Evolutionary conservation across 148 eudicot genomes (phyloP).

Genomic region (Gaultheria prostrata): DNA sequence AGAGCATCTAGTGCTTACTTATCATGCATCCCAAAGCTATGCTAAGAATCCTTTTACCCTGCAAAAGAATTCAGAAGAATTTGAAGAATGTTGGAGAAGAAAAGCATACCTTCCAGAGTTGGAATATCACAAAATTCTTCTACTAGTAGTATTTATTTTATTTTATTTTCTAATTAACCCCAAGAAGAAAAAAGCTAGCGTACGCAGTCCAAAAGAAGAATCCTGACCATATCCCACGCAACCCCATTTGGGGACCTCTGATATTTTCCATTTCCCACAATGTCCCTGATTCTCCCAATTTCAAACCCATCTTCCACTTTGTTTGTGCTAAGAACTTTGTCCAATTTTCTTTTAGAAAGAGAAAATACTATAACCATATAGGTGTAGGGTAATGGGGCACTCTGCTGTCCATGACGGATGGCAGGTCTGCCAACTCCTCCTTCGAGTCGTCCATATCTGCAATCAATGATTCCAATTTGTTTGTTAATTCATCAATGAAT

Average conservation of each 20-base stretch:
- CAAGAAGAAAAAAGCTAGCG: conserved; percentile 32
- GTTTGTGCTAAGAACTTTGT: background rate
- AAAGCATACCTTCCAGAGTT: conserved; percentile 24
- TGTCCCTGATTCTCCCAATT: conserved; percentile 9
- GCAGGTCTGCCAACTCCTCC: no score
- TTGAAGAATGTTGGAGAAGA: conserved; percentile 26
- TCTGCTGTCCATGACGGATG: no score
- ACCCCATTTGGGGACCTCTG: conserved; percentile 16
- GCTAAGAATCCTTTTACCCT: background rate
- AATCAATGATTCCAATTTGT: no score
- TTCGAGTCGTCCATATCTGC: no score
- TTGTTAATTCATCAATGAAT: no score
- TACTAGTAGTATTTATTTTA: background rate
- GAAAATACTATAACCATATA: no score
- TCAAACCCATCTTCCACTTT: background rate
- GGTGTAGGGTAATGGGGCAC: no score
- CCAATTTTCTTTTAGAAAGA: background rate
- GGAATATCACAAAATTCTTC: background rate
- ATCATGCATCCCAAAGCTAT: background rate
- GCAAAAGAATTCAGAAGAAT: background rate
- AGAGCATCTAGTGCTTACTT: conserved; percentile 13
- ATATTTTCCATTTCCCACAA: conserved; percentile 16
- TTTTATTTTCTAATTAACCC: background rate
- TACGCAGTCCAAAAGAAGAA: conserved; percentile 50
- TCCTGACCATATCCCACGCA: conserved; percentile 36